These are phyloP conservation scores for Aspergillus latus DNA, from an alignment of 2,329 filamentous ascomycete genomes.

Conservation along the genomic window DNA sequence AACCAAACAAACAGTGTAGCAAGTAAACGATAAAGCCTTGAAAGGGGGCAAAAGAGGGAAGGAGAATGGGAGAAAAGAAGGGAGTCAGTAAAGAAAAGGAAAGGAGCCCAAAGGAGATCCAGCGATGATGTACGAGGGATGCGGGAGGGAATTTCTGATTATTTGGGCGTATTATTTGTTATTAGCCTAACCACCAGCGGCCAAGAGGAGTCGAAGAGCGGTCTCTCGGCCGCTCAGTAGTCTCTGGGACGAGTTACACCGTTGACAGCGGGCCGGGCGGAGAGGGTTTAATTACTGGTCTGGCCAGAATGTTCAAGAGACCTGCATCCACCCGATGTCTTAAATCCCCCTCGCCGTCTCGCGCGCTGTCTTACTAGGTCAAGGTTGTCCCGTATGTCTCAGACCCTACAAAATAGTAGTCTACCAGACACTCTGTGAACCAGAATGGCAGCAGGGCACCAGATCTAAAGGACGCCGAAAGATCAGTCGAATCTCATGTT, in stretches of 20 bases:
- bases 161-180: not conserved
- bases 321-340: constrained; percentile 15
- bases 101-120: constrained; percentile 14
- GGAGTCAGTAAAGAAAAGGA: constrained; percentile 4
- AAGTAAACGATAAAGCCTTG: not conserved
- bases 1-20: constrained; percentile 9
- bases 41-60: constrained; percentile 2
- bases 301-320: constrained; percentile 11
- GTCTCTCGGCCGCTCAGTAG: not conserved
- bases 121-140: constrained; percentile 22
- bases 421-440: not conserved
- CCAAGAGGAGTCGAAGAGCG: not conserved
- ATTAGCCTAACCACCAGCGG: not conserved
- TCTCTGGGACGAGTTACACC: constrained; percentile 9
- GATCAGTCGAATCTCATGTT: not conserved
- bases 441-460: not conserved
- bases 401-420: not conserved
- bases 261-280: constrained; percentile 10
- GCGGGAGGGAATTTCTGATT: constrained; percentile 5
- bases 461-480: not conserved
- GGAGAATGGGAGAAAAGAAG: not conserved
- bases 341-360: not conserved
- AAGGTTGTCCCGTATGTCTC: not conserved
- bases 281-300: constrained; percentile 16
- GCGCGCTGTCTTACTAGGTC: constrained; percentile 5